phyloP scores from a whole-genome alignment of 495 filamentous ascomycete genomes.

The Neurospora sp. region DNA sequence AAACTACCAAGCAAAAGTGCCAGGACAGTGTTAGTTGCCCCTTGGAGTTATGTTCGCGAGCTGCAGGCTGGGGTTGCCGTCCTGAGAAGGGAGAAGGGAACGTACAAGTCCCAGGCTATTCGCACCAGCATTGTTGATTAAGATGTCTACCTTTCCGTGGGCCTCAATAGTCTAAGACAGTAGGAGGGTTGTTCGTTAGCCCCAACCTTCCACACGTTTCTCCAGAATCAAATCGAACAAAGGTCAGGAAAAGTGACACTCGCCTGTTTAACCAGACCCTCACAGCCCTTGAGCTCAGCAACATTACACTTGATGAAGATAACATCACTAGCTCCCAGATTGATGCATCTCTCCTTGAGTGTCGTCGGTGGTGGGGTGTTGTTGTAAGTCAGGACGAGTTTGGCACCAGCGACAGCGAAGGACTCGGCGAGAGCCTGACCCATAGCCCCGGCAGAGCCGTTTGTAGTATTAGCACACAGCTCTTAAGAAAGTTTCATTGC shows the following conservation, averaged over 20 bases:
- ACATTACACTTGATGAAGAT: constrained; percentile 21
- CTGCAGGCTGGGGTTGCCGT: neutral
- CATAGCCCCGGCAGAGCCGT: constrained; percentile 20
- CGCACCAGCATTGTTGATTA: constrained; percentile 27
- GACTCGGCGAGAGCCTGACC: constrained; percentile 23
- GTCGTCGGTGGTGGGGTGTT: constrained; percentile 16
- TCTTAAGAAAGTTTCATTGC: no score
- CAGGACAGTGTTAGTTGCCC: neutral
- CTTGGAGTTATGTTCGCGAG: neutral
- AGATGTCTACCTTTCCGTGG: constrained; percentile 15
- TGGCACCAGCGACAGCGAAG: constrained; percentile 25
- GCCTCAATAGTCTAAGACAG: constrained; percentile 3
- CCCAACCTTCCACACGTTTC: neutral
- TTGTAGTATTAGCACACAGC: neutral
- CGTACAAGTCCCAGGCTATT: constrained; percentile 19
- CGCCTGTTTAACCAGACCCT: constrained; percentile 17
- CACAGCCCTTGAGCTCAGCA: constrained; percentile 16
- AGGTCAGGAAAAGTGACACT: neutral
- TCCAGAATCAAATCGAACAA: no score
- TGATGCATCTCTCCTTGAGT: constrained; percentile 12
- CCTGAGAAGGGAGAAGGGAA: neutral
- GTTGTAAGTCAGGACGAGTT: constrained; percentile 26
- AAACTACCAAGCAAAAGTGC: constrained; percentile 4
- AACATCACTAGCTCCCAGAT: constrained; percentile 16
- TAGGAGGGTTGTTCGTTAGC: neutral